These are phyloP conservation scores for Oryza meridionalis DNA, from an alignment of 176 grass and related monocot genomes.

Conservation along the genomic window DNA sequence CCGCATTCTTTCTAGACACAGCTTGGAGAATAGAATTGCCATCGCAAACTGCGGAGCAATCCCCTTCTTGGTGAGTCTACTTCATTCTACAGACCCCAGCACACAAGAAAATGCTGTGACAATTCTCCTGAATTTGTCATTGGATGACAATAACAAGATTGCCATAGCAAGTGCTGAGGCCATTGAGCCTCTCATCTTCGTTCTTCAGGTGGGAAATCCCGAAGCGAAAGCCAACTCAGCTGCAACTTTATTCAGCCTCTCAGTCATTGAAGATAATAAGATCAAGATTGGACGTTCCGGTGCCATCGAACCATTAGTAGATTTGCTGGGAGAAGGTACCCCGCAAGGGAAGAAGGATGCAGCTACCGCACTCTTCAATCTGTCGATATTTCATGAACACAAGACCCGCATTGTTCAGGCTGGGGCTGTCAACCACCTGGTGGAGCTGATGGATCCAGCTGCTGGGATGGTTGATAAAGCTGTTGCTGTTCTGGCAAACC, in stretches of 20 bases:
- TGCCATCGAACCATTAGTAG: slow-evolving; percentile 70
- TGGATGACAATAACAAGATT: slow-evolving; percentile 85
- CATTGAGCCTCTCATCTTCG: slow-evolving; percentile 75
- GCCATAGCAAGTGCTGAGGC: slow-evolving; percentile 65
- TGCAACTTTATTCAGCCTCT: slow-evolving; percentile 87
- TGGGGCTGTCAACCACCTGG: slow-evolving; percentile 70
- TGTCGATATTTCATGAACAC: slow-evolving; percentile 84
- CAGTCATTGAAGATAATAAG: slow-evolving; percentile 76
- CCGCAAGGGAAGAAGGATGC: slow-evolving; percentile 89
- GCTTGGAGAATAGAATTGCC: slow-evolving; percentile 68
- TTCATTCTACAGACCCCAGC: slow-evolving; percentile 60
- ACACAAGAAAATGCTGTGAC: slow-evolving; percentile 85
- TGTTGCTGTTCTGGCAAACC: slow-evolving; percentile 83
- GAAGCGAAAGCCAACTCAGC: slow-evolving; percentile 86
- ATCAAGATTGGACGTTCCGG: slow-evolving; percentile 75
- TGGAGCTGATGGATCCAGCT: slow-evolving; percentile 91
- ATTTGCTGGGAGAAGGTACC: slow-evolving; percentile 64
- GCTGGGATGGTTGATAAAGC: slow-evolving; percentile 86
- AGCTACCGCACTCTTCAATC: slow-evolving; percentile 78
- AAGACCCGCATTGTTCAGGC: slow-evolving; percentile 76
- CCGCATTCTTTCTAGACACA: slow-evolving; percentile 66
- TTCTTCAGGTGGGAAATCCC: slow-evolving; percentile 68
- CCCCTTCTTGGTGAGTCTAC: slow-evolving; percentile 65
- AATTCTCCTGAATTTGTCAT: slow-evolving; percentile 73
- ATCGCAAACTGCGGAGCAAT: slow-evolving; percentile 70